phyloP scores from a whole-genome alignment of 768 basidiomycete genomes.

The Auricularia sp. region DNA sequence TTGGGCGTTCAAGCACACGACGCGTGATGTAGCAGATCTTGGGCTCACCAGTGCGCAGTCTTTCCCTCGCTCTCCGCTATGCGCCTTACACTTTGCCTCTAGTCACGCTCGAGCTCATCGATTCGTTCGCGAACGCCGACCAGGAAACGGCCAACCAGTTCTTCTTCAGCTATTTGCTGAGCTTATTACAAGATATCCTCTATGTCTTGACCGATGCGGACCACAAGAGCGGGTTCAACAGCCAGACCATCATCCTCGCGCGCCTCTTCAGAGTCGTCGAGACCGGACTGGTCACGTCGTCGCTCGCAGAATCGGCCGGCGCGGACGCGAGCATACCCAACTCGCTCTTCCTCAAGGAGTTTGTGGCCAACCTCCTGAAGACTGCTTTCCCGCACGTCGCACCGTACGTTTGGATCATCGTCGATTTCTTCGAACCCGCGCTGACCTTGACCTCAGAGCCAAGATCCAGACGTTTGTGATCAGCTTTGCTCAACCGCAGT shows the following conservation, averaged over 20 bases:
- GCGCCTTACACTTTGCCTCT: constrained; percentile 18
- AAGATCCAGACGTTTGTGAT: background rate
- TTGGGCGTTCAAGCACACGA: constrained; percentile 99
- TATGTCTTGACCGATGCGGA: constrained; percentile 39
- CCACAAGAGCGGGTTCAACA: constrained; percentile 40
- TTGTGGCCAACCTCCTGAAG: constrained; percentile 29
- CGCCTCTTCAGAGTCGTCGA: constrained; percentile 34
- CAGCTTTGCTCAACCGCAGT: constrained; percentile 19
- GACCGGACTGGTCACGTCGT: constrained; percentile 26
- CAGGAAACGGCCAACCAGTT: constrained; percentile 32
- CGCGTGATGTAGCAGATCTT: constrained; percentile 95
- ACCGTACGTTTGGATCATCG: constrained; percentile 16
- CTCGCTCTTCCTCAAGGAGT: constrained; percentile 28
- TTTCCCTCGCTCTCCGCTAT: no score
- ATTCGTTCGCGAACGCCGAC: constrained; percentile 32
- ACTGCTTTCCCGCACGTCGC: constrained; percentile 36
- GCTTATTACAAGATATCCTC: constrained; percentile 34
- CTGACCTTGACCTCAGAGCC: background rate
- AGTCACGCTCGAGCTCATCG: constrained; percentile 27
- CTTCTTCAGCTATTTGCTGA: constrained; percentile 36
- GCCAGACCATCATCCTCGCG: constrained; percentile 33
- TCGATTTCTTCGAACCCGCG: background rate
- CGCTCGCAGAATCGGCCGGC: constrained; percentile 32
- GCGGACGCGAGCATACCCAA: constrained; percentile 28
- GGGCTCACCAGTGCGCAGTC: constrained; percentile 28